Percentiles rank a stretch among this genome's conserved stretches.
Conservation (phyloP, 2,329 filamentous ascomycete genomes). For the Sporothrix humicola region DNA sequence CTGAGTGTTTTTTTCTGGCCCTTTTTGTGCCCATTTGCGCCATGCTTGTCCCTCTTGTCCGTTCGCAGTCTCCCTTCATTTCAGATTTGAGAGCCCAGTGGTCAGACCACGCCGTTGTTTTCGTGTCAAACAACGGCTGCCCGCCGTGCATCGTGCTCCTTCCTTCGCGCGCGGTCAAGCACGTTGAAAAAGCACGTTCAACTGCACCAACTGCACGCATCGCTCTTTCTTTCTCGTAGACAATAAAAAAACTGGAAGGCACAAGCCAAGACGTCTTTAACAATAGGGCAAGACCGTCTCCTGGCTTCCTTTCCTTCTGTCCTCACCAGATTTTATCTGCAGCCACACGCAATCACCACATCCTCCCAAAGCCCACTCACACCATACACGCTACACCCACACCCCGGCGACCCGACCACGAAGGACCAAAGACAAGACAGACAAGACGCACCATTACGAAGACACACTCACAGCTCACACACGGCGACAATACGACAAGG, state of each 20-base stretch:
- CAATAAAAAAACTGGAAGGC: background rate
- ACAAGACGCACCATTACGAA: conserved; percentile 11
- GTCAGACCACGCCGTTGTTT: background rate
- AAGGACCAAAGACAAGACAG: background rate
- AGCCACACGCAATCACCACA: background rate
- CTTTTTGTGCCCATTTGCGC: background rate
- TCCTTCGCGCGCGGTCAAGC: background rate
- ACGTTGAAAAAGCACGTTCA: background rate
- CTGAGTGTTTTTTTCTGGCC: background rate
- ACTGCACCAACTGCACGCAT: too few species aligned
- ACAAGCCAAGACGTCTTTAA: background rate
- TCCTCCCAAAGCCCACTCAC: conserved; percentile 7
- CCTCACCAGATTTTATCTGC: conserved; percentile 5
- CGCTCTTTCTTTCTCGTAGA: background rate
- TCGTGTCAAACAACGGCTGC: conserved; percentile 1
- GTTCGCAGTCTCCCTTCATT: background rate
- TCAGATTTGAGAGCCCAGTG: background rate
- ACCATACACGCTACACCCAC: conserved; percentile 16
- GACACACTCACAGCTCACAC: background rate
- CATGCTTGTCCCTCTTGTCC: background rate
- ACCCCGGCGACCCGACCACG: background rate
- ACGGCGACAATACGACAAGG: background rate
- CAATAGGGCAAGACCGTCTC: conserved; percentile 14
- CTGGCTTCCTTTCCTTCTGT: background rate
- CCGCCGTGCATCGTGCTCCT: conserved; percentile 11